phyloP scores from a whole-genome alignment of 2,329 filamentous ascomycete genomes.

The Hymenoscyphus scutula region DNA sequence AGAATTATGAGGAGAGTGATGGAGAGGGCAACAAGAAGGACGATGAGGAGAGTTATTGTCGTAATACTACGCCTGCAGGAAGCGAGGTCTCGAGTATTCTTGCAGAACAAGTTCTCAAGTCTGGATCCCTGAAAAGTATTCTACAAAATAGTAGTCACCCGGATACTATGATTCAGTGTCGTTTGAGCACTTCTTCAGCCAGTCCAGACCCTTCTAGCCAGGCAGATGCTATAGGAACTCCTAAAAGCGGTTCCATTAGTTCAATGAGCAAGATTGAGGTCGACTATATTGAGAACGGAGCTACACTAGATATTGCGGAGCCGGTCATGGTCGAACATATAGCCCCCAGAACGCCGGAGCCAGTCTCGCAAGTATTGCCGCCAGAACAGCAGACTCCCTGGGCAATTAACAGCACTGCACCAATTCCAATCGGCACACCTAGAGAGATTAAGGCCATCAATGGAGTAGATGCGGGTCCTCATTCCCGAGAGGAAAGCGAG shows the following conservation, averaged over 20 bases:
- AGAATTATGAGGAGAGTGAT: not conserved
- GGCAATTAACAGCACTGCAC: conserved; percentile 2
- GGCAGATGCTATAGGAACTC: not conserved
- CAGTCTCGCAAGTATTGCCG: conserved; percentile 7
- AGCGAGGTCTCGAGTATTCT: not conserved
- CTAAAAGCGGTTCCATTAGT: not conserved
- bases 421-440: not conserved
- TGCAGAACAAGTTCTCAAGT: not conserved
- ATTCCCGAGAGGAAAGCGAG: not conserved
- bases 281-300: not conserved
- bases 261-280: not conserved
- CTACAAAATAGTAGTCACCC: not conserved
- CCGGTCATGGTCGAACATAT: not conserved
- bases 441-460: not conserved
- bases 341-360: not conserved
- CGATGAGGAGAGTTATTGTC: not conserved
- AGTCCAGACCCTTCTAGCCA: not conserved
- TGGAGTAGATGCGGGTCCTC: not conserved
- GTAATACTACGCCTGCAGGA: not conserved
- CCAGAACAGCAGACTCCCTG: conserved; percentile 13
- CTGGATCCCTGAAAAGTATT: not conserved
- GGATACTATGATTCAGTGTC: not conserved
- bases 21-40: not conserved
- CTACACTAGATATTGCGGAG: not conserved
- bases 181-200: not conserved